Percentiles rank a stretch among this genome's conserved stretches.
These are phyloP conservation scores for Hsuehochloa calcarea DNA, from an alignment of 176 grass and related monocot genomes.

Conservation along the genomic window DNA sequence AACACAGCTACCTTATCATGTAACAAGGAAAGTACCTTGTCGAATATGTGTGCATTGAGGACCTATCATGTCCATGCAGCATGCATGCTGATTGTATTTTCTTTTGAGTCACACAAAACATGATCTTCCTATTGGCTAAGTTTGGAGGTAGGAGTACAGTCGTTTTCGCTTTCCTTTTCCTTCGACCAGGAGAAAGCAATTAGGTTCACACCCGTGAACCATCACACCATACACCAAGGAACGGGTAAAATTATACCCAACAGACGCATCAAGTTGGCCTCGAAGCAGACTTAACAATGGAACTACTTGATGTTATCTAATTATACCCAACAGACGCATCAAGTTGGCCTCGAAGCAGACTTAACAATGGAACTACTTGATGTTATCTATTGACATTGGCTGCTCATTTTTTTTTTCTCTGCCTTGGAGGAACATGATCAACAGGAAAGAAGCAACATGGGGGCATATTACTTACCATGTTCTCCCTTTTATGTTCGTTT, in stretches of 20 bases:
- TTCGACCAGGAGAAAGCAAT: not conserved
- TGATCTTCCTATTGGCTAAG: not conserved
- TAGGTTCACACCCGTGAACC: not conserved
- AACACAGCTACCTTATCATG: not conserved
- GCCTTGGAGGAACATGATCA: not conserved
- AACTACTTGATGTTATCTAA: not conserved
- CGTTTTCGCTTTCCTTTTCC: not conserved
- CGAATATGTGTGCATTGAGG: not conserved
- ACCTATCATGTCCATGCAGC: not conserved
- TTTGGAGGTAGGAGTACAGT: not conserved
- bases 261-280: not conserved
- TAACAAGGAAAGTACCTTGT: not conserved
- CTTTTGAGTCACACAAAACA: not conserved
- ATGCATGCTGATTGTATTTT: not conserved
- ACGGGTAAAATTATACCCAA: not conserved
- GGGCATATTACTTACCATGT: not conserved
- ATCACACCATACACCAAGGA: not conserved
- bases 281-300: slow-evolving; percentile 1
- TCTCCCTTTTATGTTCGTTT: not conserved
- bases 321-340: not conserved
- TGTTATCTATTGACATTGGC: not conserved
- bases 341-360: not conserved
- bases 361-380: not conserved
- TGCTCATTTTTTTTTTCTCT: not conserved
- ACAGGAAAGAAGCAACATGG: not conserved